Percentiles rank a stretch among this genome's conserved stretches.
These are phyloP conservation scores for Uromyces viciae-fabae DNA, from an alignment of 1,284 basidiomycete species.

Conservation along the genomic window DNA sequence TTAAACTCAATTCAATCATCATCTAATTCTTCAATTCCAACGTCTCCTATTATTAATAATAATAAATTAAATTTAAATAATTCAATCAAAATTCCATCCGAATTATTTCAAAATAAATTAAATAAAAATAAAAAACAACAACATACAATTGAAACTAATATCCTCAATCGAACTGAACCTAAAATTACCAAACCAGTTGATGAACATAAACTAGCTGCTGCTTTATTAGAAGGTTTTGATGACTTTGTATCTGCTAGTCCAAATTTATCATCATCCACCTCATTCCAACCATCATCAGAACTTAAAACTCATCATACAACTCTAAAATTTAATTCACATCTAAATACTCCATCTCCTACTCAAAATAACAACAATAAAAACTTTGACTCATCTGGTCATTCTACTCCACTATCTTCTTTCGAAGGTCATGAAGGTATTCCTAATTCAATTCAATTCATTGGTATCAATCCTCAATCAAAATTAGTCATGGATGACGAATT, in stretches of 20 bases:
- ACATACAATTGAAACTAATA: background rate
- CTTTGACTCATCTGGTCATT: background rate
- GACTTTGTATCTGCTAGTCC: conserved; percentile 11
- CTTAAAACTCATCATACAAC: background rate
- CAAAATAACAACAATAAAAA: background rate
- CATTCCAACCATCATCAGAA: background rate
- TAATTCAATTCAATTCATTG: conserved; percentile 19
- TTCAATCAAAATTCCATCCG: conserved; percentile 14
- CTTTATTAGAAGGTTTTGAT: conserved; percentile 29
- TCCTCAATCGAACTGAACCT: background rate
- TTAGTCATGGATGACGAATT: conserved; percentile 43
- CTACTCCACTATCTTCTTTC: conserved; percentile 6
- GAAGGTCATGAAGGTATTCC: conserved; percentile 36
- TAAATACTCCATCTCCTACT: background rate
- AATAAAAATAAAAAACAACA: conserved; percentile 12
- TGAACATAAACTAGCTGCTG: conserved; percentile 32
- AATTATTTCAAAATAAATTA: conserved; percentile 13
- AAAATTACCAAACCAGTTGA: conserved; percentile 1
- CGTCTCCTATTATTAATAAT: background rate
- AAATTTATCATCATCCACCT: background rate
- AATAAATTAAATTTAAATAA: background rate
- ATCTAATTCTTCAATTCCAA: background rate
- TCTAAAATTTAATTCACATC: background rate
- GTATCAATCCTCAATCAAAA: conserved; percentile 8
- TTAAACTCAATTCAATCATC: background rate